Evolutionary conservation across 2,329 filamentous ascomycete species (phyloP).

Genomic region (Cytospora leucostoma): DNA sequence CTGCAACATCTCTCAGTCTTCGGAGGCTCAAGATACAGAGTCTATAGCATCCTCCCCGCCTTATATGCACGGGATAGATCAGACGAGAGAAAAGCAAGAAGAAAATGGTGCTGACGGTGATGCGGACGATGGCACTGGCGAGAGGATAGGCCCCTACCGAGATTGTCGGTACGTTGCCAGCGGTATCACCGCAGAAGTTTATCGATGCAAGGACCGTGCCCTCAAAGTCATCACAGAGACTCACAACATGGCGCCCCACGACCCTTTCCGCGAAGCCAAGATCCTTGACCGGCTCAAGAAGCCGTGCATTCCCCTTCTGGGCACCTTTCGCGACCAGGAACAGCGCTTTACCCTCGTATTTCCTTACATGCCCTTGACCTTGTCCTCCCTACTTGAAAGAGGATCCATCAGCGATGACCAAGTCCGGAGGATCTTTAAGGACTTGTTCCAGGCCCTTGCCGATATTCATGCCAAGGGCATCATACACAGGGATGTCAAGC

Average conservation of each 20-base stretch:
- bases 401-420: constrained; percentile 39
- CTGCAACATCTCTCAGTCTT: constrained; percentile 36
- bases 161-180: constrained; percentile 58
- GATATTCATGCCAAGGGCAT: constrained; percentile 75
- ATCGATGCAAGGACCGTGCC: constrained; percentile 65
- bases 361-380: constrained; percentile 76
- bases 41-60: constrained; percentile 8
- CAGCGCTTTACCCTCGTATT: constrained; percentile 79
- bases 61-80: not conserved
- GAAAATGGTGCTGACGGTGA: not conserved
- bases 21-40: constrained; percentile 22
- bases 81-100: not conserved
- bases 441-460: constrained; percentile 70
- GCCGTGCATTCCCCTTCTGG: constrained; percentile 66
- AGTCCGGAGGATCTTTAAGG: constrained; percentile 53
- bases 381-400: constrained; percentile 66
- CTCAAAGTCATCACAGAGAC: constrained; percentile 84
- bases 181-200: constrained; percentile 83
- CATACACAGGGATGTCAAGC: constrained; percentile 92
- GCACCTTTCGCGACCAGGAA: constrained; percentile 71
- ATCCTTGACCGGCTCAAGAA: constrained; percentile 64
- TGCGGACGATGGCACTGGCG: constrained; percentile 36
- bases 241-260: constrained; percentile 75
- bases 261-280: constrained; percentile 75
- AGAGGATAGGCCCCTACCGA: constrained; percentile 55